Evolutionary conservation across 306 rosid genomes (phyloP).

Genomic region (Herpetospermum pedunculosum): DNA sequence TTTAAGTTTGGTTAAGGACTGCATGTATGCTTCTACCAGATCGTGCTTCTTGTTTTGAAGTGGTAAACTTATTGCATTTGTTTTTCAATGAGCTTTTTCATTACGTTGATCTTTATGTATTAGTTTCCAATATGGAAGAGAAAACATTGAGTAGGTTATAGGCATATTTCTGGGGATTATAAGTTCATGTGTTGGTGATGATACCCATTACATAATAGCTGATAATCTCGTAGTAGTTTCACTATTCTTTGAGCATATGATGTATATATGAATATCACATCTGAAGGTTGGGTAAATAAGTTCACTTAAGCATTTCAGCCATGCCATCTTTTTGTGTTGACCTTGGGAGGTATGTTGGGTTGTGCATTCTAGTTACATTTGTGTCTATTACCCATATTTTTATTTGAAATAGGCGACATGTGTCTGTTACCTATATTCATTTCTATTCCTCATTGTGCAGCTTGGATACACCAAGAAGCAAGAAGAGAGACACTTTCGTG

Average conservation of each 20-base stretch:
- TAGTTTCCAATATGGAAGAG: not conserved
- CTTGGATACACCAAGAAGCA: conserved; percentile 96
- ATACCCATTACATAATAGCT: not conserved
- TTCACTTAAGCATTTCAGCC: too few species aligned
- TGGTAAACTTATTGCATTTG: not conserved
- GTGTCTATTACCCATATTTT: not conserved
- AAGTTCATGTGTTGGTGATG: not conserved
- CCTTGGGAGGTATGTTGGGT: not conserved
- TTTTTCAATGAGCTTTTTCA: not conserved
- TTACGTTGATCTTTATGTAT: not conserved
- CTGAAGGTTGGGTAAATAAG: not conserved
- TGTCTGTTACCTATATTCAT: not conserved
- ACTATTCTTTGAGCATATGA: not conserved
- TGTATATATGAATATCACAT: not conserved
- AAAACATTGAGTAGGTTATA: not conserved
- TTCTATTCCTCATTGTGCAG: conserved; percentile 30
- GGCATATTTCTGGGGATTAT: not conserved
- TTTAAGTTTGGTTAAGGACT: not conserved
- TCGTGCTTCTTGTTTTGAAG: not conserved
- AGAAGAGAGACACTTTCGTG: conserved; percentile 85
- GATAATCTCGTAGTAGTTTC: not conserved
- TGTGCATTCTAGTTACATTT: not conserved
- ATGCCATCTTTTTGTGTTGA: not conserved
- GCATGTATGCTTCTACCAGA: not conserved
- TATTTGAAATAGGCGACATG: not conserved